Base-by-base conservation (phyloP, 2,329 filamentous ascomycete genomes). In the Amphichorda felina region DNA sequence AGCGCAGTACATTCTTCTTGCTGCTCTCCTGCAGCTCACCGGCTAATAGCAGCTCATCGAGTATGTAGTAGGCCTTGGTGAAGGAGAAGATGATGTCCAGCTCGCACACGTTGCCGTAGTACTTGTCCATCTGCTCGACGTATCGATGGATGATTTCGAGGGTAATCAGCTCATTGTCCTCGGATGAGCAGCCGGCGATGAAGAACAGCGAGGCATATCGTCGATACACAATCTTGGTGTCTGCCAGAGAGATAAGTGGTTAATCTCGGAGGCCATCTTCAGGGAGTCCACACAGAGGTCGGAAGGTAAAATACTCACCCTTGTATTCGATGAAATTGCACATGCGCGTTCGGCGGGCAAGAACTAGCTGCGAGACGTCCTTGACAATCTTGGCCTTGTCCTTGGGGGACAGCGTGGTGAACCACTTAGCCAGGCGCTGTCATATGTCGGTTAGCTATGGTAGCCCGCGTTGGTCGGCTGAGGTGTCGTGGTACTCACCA, bases 331-430 rank as follows among this genome's bases (percentile, higher is more conserved):
- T 75, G 63, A 98, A 98, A 65, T 98, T 98, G 75, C 91, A 98
- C 91, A 98, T 98, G 59, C 91, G 86, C 40, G 91, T 96, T 54
- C 91, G 78, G 48, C 91, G 78, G 43, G 91, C 91, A 47, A 98
- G 79, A 48, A 98, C 91, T 34, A 96, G 82, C 64, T 96, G 91
- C 41, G 91, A 87, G 52, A 98, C 91, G 70, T 98, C 91, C 64
- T 98, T 98, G 72, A 98, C 89, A 57, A 98, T 96, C 73, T 98
- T 98, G 63, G 89, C 91, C 69, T 98, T 98, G 56, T 98, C 91
- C 64, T 82, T 95, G 44, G 91, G 91, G 25, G 89, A 94, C 43
- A 98, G 74, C 13, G 91, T 98, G 37, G 88, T 94, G 66, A 98
- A 98, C 91, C 91, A 98, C 68, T 98, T 98, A 48, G 91, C 91